Base-by-base conservation (phyloP, 2,329 filamentous ascomycete genomes). In the Pseudogymnoascus sp. region DNA sequence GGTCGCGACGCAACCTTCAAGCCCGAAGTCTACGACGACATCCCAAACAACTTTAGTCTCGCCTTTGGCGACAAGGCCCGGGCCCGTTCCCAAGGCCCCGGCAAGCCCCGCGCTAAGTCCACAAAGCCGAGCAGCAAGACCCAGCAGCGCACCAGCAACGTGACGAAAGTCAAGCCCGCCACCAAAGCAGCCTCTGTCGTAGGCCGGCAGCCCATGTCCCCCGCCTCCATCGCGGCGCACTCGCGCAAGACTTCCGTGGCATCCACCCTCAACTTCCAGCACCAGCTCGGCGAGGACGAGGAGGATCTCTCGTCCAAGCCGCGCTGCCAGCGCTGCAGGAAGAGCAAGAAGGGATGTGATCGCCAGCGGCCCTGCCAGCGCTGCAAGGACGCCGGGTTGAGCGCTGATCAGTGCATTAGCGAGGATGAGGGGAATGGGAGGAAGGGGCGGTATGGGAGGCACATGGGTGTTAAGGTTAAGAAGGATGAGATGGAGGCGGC, bases 261-360 rank as follows among this genome's bases (percentile, higher is more conserved):
- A 10, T 91, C 90, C 13, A 79, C 80, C 10, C 75, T 86, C 71
- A 86, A 83, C 71, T 85, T 86, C 72, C 83, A 86, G 70, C 79
- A 84, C 67, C 82, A 82, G 66, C 77, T 85, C 42, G 83, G 81
- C 59, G 80, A 81, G 33, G 91, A 92, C 68, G 91, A 96, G 68
- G 93, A 97, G 68, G 93, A 97, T 64, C 79, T 97, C 19, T 97
- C 93, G 0, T 93, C 89, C 68, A 97, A 97, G 78, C 95, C 95
- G 63, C 92, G 95, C 67, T 99, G 95, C 80, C 95, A 99, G 76
- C 89, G 95, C 64, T 99, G 95, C 81, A 89, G 95, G 72, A 99
- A 99, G 85, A 97, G 93, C 79, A 99, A 99, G 82, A 99, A 99
- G 79, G 95, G 95, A 11, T 99, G 95, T 74, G 95, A 99, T 78